Evolutionary conservation across 2,329 filamentous ascomycete species (phyloP).

Genomic region (Colletotrichum incanum): DNA sequence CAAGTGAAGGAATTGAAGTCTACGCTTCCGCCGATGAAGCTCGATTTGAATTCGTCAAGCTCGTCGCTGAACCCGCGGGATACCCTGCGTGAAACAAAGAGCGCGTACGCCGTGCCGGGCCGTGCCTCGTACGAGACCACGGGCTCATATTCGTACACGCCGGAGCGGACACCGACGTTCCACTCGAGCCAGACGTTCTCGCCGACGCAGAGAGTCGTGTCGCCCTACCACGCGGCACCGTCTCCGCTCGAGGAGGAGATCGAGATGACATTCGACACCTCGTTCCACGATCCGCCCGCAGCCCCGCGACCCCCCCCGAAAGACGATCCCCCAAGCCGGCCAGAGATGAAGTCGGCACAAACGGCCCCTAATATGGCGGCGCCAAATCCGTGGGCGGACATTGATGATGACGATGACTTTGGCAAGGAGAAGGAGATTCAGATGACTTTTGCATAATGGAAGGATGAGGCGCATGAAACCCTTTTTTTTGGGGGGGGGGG

Average conservation of each 20-base stretch:
- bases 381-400: conserved; percentile 79
- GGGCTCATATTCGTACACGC: conserved; percentile 43
- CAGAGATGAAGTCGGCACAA: conserved; percentile 61
- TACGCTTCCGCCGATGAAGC: conserved; percentile 91
- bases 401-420: conserved; percentile 78
- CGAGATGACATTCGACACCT: conserved; percentile 81
- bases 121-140: conserved; percentile 47
- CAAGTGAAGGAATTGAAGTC: conserved; percentile 87
- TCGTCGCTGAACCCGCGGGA: conserved; percentile 51
- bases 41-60: conserved; percentile 68
- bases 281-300: conserved; percentile 62
- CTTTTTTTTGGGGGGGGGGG: neutral
- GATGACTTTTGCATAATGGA: conserved; percentile 82
- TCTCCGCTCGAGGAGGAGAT: conserved; percentile 64
- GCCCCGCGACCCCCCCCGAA: conserved; percentile 51
- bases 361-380: conserved; percentile 67
- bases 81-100: conserved; percentile 62
- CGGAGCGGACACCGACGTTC: conserved; percentile 45
- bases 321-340: conserved; percentile 52
- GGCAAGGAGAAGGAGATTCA: conserved; percentile 82
- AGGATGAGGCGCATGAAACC: conserved; percentile 1
- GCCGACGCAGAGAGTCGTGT: conserved; percentile 39
- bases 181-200: conserved; percentile 44
- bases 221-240: conserved; percentile 48
- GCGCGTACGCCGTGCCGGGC: conserved; percentile 57